Percentiles rank a stretch among this genome's conserved stretches.
Conservation (phyloP, 371 early-diverging fungal genomes). For the Scutellospora calospora region DNA sequence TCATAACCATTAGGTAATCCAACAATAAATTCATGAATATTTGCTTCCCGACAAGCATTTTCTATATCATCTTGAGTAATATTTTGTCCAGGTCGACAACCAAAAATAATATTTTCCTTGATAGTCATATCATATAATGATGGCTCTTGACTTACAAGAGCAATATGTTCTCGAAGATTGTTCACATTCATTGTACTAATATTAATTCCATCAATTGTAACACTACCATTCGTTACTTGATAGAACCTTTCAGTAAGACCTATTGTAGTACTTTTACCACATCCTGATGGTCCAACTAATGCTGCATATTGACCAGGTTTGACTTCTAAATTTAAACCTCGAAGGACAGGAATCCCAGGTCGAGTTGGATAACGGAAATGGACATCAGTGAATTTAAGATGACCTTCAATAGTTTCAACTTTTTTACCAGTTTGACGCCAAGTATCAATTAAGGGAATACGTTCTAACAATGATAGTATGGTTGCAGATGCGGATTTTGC, state of each 20-base stretch:
- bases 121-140: constrained; percentile 84
- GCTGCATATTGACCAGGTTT: constrained; percentile 78
- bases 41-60: constrained; percentile 69
- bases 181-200: constrained; percentile 73
- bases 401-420: constrained; percentile 55
- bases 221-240: constrained; percentile 67
- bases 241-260: constrained; percentile 93
- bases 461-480: constrained; percentile 70
- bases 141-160: constrained; percentile 92
- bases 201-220: constrained; percentile 76
- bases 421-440: constrained; percentile 50
- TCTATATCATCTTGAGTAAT: constrained; percentile 49
- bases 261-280: constrained; percentile 78
- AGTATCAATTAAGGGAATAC: constrained; percentile 64
- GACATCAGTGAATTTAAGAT: constrained; percentile 65
- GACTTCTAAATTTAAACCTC: constrained; percentile 70
- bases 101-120: constrained; percentile 71
- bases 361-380: constrained; percentile 89
- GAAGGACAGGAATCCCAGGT: constrained; percentile 79
- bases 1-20: constrained; percentile 78
- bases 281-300: constrained; percentile 79
- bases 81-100: not conserved
- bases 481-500: constrained; percentile 87
- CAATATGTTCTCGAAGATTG: constrained; percentile 81
- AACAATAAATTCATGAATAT: constrained; percentile 77